phyloP scores from a whole-genome alignment of 169 alveolate genomes.

The Plasmodium vivax region DNA sequence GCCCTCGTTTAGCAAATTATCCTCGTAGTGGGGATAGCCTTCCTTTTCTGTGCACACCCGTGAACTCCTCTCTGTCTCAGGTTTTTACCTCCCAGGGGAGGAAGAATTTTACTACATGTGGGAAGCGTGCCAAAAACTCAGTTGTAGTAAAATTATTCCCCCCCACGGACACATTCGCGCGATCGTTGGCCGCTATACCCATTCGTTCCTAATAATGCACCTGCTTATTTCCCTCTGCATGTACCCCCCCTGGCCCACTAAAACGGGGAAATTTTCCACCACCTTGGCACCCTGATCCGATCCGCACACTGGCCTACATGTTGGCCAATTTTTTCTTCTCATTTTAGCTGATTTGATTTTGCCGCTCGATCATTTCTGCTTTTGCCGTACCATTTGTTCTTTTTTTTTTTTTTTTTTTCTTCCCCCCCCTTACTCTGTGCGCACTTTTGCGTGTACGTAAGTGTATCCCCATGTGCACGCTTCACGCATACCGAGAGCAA shows the following conservation, averaged over 20 bases:
- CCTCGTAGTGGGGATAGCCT: not conserved
- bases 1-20: not conserved
- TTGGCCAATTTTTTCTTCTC: not conserved
- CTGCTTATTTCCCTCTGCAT: not conserved
- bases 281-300: not conserved
- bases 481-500: not conserved
- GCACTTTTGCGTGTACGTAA: not conserved
- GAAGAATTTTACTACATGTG: not conserved
- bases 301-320: not conserved
- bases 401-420: not conserved
- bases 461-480: not conserved
- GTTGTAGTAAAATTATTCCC: not conserved
- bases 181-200: not conserved
- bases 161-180: not conserved
- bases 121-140: not conserved
- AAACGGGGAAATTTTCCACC: not conserved
- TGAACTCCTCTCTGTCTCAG: not conserved
- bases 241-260: not conserved
- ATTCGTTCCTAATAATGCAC: not conserved
- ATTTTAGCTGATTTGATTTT: not conserved
- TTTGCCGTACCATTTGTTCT: not conserved
- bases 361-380: not conserved
- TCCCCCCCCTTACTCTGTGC: not conserved
- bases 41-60: not conserved
- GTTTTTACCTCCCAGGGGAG: not conserved